Base-by-base conservation (phyloP, 2,329 filamentous ascomycete species). In the Fusarium goolgardi region DNA sequence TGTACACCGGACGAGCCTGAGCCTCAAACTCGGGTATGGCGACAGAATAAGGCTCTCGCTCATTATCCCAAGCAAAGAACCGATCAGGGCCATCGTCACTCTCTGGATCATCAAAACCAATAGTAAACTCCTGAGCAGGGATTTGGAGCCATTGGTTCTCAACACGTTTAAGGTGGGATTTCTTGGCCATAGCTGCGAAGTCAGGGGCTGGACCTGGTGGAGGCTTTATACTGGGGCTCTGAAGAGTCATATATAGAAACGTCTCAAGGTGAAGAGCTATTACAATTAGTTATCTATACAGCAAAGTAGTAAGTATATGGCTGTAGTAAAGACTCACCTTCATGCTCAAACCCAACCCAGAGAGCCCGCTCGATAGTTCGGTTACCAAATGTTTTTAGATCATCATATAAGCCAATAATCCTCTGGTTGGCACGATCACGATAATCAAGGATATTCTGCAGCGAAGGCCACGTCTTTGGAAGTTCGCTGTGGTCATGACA, bases 401-500 rank as follows among this genome's bases (percentile, higher is more conserved):
- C 46, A 16, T 50, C 12, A 20, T 50, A 50, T 27, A 50, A 27
- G 6, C 31, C 20, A 16, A 37, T 27, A 16, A 50, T 50, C 21
- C 46, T 50, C 46, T 50, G 31, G 11, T 50, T 50, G 32, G 37
- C 32, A 4, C 32, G 20, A 1, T 50, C 15, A 25, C 32, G 46
- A 25, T 50, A 50, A 25, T 37, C 46, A 11, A 50, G 46, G 12
- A 50, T 50, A 3, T 50, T 7, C 12, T 50, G 32, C 10, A 50
- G 32, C 3, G 46, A 50, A 25, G 46, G 46, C 46, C 46, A 50
- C 12, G 46, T 50, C 21, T 37, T 50, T 37, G 46, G 46, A 37
- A 50, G 46, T 50, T 50, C 46, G 16, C 46, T 50, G 11, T 50
- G 46, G 31, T 50, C 46, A 50, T 50, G 46, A 16, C 46, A 50